These are phyloP conservation scores for Lachnellula cervina DNA, from an alignment of 2,329 filamentous ascomycete species.

Conservation along the genomic window DNA sequence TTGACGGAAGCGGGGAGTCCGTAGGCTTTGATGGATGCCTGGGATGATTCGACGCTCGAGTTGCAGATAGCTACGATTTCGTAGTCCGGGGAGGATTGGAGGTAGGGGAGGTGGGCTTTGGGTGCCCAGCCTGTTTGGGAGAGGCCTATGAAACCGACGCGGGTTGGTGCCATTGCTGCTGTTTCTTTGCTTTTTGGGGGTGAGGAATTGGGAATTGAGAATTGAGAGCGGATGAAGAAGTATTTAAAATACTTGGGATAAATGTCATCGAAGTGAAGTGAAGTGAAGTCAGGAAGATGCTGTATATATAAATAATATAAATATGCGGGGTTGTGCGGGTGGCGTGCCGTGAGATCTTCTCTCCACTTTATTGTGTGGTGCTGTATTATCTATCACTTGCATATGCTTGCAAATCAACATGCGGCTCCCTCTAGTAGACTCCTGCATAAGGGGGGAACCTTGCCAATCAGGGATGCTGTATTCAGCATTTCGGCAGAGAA, in stretches of 20 bases:
- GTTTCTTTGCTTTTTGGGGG: neutral
- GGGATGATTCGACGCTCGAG: slow-evolving; percentile 38
- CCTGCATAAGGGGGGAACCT: neutral
- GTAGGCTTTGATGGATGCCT: slow-evolving; percentile 38
- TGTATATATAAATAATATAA: neutral
- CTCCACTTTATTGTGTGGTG: too few relatives aligned
- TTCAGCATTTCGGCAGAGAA: too few relatives aligned
- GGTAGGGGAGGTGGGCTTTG: slow-evolving; percentile 33
- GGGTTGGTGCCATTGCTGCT: slow-evolving; percentile 19
- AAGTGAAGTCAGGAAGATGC: too few relatives aligned
- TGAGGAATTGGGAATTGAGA: neutral
- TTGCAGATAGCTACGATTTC: slow-evolving; percentile 47
- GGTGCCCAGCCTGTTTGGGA: slow-evolving; percentile 31
- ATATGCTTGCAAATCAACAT: neutral
- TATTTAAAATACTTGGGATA: neutral
- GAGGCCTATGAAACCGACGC: slow-evolving; percentile 23
- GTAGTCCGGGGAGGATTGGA: slow-evolving; percentile 32
- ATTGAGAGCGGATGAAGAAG: neutral
- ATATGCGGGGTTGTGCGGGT: neutral
- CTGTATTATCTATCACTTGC: neutral
- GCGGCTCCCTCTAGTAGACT: neutral
- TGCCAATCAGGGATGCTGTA: neutral
- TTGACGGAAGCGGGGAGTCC: slow-evolving; percentile 35
- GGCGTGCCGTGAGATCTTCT: neutral
- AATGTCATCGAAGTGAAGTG: neutral